Percentiles rank a stretch among this genome's conserved stretches.
These are phyloP conservation scores for Triticum monococcum DNA, from an alignment of 176 grass and related monocot species.

Conservation along the genomic window DNA sequence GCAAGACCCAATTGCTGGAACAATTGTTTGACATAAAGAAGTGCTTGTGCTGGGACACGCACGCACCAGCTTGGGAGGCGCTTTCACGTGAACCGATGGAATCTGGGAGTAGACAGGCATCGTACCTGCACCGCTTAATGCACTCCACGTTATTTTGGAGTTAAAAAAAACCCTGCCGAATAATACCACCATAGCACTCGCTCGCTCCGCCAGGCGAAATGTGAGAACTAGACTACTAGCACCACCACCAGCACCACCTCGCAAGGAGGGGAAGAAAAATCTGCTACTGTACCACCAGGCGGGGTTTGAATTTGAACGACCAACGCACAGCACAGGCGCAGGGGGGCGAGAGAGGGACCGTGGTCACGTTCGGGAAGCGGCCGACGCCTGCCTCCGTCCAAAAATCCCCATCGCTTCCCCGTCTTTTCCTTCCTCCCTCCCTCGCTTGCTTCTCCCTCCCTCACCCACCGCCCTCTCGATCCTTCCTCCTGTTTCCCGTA, in stretches of 20 bases:
- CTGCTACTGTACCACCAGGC: neutral
- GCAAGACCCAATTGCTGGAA: too few species aligned
- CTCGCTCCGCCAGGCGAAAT: neutral
- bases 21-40: neutral
- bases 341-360: neutral
- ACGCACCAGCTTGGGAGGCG: neutral
- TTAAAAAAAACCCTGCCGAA: neutral
- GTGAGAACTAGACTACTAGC: neutral
- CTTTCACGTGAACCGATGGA: neutral
- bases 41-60: neutral
- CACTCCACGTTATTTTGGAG: neutral
- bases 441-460: neutral
- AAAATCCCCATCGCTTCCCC: neutral
- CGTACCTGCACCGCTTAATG: neutral
- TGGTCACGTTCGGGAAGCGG: neutral
- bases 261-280: too few species aligned
- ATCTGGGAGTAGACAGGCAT: neutral
- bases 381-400: neutral
- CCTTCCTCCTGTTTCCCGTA: neutral
- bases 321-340: neutral
- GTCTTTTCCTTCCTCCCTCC: slow-evolving; percentile 13
- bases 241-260: neutral
- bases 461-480: slow-evolving; percentile 27
- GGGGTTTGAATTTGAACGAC: neutral
- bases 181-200: too few species aligned